These are phyloP conservation scores for Quercus engelmannii DNA, from an alignment of 306 rosid species.

Conservation along the genomic window DNA sequence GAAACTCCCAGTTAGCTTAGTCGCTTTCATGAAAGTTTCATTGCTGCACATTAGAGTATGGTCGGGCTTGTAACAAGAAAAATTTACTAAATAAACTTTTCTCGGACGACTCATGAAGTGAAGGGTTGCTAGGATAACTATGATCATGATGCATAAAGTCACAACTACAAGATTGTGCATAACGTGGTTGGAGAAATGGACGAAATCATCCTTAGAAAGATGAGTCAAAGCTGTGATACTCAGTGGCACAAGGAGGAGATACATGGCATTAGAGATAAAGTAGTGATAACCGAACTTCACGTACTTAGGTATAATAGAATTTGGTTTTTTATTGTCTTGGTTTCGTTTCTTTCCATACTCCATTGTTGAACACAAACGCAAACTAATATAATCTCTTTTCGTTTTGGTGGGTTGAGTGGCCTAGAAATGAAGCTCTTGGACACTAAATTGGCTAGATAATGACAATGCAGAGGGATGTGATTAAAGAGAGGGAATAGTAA, in stretches of 20 bases:
- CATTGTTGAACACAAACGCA: neutral
- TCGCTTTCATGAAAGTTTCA: no score
- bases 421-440: no score
- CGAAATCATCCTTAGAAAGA: neutral
- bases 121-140: neutral
- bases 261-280: neutral
- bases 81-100: no score
- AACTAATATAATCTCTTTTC: neutral
- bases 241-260: neutral
- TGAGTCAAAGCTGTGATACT: neutral
- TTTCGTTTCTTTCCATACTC: neutral
- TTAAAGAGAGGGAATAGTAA: no score
- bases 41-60: no score
- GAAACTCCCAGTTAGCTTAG: no score
- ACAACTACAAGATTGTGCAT: neutral
- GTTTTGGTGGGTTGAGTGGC: no score
- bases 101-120: no score
- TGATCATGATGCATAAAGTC: neutral
- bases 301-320: neutral
- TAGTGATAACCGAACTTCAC: neutral
- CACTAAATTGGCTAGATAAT: no score
- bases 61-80: no score
- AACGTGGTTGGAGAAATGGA: neutral
- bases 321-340: neutral
- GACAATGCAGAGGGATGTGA: no score